Percentiles rank a stretch among this genome's conserved stretches.
Evolutionary conservation across 495 filamentous ascomycete genomes (phyloP).

Genomic region (Chlorociboria aeruginascens): DNA sequence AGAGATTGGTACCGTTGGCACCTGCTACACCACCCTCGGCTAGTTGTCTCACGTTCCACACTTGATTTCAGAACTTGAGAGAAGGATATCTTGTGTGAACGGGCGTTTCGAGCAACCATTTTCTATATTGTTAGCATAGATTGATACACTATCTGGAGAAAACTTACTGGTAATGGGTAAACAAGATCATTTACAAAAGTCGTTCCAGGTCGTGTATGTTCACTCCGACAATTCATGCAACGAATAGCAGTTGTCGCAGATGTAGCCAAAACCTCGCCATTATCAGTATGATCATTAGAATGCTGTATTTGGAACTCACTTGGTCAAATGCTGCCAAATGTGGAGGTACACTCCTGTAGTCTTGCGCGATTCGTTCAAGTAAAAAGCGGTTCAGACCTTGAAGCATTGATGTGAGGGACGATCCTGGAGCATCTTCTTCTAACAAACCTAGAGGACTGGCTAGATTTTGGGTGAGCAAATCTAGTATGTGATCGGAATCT

Average conservation of each 20-base stretch:
- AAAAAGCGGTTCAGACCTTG: constrained; percentile 70
- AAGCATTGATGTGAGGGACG: constrained; percentile 58
- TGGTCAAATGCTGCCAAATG: constrained; percentile 46
- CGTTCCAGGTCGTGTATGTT: constrained; percentile 54
- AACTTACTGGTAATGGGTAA: constrained; percentile 53
- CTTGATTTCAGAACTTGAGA: constrained; percentile 76
- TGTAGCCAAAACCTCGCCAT: constrained; percentile 35
- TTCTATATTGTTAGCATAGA: constrained; percentile 22
- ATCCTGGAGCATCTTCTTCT: constrained; percentile 66
- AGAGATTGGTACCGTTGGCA: constrained; percentile 81
- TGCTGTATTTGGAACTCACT: constrained; percentile 10
- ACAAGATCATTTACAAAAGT: constrained; percentile 72
- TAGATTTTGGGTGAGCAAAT: constrained; percentile 13
- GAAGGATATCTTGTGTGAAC: constrained; percentile 48
- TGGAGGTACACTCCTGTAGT: constrained; percentile 52
- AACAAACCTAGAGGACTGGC: constrained; percentile 61
- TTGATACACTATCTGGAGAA: not conserved
- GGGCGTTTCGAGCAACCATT: constrained; percentile 35
- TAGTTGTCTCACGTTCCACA: constrained; percentile 71
- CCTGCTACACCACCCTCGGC: constrained; percentile 78
- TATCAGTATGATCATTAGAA: not conserved
- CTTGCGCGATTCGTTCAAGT: constrained; percentile 55
- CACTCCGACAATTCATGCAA: constrained; percentile 73
- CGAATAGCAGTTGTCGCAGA: constrained; percentile 47
- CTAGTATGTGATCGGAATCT: constrained; percentile 2